Evolutionary conservation across 768 basidiomycete species (phyloP).

Genomic region (Boletus pseudopeckii): DNA sequence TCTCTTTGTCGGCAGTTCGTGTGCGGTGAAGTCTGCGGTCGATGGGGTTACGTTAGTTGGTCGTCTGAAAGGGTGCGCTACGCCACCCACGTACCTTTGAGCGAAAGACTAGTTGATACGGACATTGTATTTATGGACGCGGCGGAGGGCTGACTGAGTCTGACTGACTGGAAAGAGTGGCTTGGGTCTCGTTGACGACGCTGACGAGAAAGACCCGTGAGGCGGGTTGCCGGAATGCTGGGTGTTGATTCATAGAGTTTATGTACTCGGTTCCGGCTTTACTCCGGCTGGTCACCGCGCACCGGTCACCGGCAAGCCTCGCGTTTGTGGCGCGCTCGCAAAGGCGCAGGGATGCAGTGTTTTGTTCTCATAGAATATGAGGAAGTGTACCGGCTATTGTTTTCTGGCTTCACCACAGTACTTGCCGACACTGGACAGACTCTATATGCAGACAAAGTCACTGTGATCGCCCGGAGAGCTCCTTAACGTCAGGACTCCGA

Average conservation of each 20-base stretch:
- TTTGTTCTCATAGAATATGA: conserved; percentile 3
- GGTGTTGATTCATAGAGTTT: neutral
- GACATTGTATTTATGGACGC: conserved; percentile 1
- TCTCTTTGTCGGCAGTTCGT: conserved; percentile 19
- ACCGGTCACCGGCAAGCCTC: neutral
- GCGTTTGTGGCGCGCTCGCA: neutral
- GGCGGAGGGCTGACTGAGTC: neutral
- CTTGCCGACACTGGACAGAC: no score
- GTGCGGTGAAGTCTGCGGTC: conserved; percentile 23
- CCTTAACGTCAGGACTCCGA: no score
- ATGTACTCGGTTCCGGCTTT: conserved; percentile 16
- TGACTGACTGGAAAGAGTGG: neutral
- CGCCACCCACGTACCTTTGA: conserved; percentile 14
- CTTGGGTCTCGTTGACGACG: neutral
- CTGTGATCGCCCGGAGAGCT: neutral
- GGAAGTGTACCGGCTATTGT: neutral
- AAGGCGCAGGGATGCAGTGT: no score
- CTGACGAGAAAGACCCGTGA: neutral
- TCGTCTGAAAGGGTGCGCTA: neutral
- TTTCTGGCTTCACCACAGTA: neutral
- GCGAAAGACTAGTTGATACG: conserved; percentile 10
- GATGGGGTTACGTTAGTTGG: neutral
- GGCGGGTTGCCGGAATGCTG: neutral
- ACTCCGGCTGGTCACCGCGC: neutral
- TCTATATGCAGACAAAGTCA: neutral